These are phyloP conservation scores for Gentiana dahurica DNA, from an alignment of 257 asterid genomes.

Conservation along the genomic window DNA sequence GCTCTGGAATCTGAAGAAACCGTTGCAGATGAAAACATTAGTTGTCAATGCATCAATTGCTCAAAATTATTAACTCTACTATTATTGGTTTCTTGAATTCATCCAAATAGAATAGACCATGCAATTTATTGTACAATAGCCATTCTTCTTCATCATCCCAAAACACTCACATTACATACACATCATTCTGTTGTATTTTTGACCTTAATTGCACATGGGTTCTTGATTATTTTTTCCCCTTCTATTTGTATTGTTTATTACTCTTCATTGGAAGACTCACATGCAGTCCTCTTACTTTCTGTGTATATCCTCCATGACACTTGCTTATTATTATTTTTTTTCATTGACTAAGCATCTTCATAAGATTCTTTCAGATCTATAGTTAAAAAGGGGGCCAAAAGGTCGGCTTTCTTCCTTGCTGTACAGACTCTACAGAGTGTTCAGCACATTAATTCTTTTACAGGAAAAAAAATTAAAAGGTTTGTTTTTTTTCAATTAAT, in stretches of 20 bases:
- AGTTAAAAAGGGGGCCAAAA: conserved; percentile 14
- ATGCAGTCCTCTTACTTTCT: conserved; percentile 42
- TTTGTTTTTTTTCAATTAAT: conserved; percentile 8
- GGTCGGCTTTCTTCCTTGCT: conserved; percentile 10
- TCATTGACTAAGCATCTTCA: conserved; percentile 33
- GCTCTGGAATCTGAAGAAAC: background rate
- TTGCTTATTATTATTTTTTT: conserved; percentile 24
- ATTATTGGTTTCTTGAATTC: conserved; percentile 9
- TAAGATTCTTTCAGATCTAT: conserved; percentile 49
- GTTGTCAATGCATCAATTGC: conserved; percentile 3
- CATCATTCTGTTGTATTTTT: conserved; percentile 22
- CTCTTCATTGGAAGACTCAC: conserved; percentile 21
- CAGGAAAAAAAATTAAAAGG: conserved; percentile 3
- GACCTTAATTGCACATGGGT: conserved; percentile 33
- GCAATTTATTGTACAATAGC: background rate
- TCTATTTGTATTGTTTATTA: conserved; percentile 1
- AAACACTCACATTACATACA: background rate
- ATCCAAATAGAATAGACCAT: background rate
- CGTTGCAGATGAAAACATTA: too few species aligned
- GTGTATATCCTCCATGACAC: conserved; percentile 33
- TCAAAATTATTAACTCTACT: background rate
- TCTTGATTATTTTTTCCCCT: conserved; percentile 21
- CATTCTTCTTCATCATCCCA: background rate
- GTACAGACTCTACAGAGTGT: conserved; percentile 2
- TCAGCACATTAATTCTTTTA: conserved; percentile 4